Percentiles rank a stretch among this genome's conserved stretches.
phyloP scores from a whole-genome alignment of 768 basidiomycete species.

The Rhodosporidiobolus odoratus region DNA sequence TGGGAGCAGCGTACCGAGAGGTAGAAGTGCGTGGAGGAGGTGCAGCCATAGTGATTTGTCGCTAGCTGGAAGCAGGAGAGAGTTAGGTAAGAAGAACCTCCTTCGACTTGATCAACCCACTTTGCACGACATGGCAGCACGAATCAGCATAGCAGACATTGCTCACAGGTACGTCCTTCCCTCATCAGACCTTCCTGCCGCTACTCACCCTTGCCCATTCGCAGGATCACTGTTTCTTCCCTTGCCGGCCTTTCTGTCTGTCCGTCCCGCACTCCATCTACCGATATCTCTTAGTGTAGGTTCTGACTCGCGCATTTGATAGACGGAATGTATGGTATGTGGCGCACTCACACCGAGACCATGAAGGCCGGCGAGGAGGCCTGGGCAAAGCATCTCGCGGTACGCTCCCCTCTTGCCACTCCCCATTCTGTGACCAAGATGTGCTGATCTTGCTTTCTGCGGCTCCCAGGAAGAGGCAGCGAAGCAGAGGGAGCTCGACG shows the following conservation, averaged over 20 bases:
- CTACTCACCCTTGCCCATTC: neutral
- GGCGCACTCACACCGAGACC: slow-evolving; percentile 15
- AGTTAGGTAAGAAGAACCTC: no score
- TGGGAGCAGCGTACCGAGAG: neutral
- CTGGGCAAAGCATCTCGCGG: slow-evolving; percentile 18
- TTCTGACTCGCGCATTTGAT: neutral
- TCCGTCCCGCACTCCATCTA: slow-evolving; percentile 4
- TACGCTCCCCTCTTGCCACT: neutral
- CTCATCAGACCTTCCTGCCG: neutral
- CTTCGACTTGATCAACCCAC: neutral
- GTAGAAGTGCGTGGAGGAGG: neutral
- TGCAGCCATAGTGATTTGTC: neutral
- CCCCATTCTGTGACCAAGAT: neutral
- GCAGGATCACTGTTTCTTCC: slow-evolving; percentile 22
- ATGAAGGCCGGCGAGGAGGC: slow-evolving; percentile 27
- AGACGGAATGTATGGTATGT: slow-evolving; percentile 34
- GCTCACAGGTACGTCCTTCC: slow-evolving; percentile 17
- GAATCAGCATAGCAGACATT: slow-evolving; percentile 26
- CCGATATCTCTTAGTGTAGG: neutral
- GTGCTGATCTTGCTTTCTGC: neutral
- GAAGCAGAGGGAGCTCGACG: slow-evolving; percentile 1
- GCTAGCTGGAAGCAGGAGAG: neutral
- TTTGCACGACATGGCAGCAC: neutral
- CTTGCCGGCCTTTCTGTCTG: slow-evolving; percentile 28
- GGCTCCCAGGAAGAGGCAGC: neutral